Evolutionary conservation across 208 protist genomes (phyloP).

Genomic region (Willaertia magna): DNA sequence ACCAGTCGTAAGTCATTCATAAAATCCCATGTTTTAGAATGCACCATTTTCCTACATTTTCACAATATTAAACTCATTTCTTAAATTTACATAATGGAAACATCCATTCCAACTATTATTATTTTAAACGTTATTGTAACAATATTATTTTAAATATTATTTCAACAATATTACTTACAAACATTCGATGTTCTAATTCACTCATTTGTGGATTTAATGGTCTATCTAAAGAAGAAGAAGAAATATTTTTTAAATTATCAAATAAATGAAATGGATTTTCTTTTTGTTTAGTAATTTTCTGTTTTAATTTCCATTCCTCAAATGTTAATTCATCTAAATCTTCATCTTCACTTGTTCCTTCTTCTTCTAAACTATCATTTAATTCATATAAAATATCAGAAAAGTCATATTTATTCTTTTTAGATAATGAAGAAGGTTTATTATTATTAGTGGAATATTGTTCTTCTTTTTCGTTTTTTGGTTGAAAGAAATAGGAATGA

Average conservation of each 20-base stretch:
- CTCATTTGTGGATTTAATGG: background rate
- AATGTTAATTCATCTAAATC: background rate
- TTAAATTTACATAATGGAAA: background rate
- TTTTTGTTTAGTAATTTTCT: background rate
- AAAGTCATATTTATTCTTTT: background rate
- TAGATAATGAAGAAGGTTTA: background rate
- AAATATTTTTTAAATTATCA: background rate
- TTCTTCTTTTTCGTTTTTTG: background rate
- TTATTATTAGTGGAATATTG: background rate
- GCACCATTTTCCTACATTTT: too few relatives aligned
- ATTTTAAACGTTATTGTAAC: too few relatives aligned
- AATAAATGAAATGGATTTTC: background rate
- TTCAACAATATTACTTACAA: background rate
- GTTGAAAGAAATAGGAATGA: background rate
- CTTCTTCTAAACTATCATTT: background rate
- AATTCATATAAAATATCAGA: background rate
- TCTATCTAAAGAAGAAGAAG: background rate
- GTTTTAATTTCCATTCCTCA: background rate
- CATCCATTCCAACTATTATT: background rate
- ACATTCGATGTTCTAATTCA: background rate
- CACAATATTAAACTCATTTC: too few relatives aligned
- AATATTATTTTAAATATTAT: too few relatives aligned
- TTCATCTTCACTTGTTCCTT: too few relatives aligned
- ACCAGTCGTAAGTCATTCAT: too few relatives aligned
- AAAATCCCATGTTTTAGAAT: too few relatives aligned